These are phyloP conservation scores for Eucalyptus erythrocorys DNA, from an alignment of 345 rosid species.

Conservation along the genomic window DNA sequence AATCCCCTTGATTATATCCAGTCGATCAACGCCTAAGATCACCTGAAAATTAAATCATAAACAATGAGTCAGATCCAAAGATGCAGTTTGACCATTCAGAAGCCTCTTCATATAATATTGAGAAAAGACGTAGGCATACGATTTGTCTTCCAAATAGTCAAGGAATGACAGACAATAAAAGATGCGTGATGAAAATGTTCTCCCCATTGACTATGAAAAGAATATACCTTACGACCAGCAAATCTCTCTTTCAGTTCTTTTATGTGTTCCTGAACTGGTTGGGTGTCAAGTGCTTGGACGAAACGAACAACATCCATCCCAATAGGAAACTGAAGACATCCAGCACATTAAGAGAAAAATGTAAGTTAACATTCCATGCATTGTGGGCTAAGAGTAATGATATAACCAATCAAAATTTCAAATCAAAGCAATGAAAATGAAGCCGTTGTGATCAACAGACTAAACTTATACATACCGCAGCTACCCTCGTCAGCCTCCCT, in stretches of 20 bases:
- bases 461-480: constrained; percentile 55
- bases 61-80: neutral
- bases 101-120: neutral
- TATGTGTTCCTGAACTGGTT: constrained; percentile 59
- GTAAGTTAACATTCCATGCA: neutral
- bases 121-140: neutral
- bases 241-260: constrained; percentile 83
- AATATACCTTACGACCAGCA: constrained; percentile 80
- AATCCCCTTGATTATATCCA: constrained; percentile 99
- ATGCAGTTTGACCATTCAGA: neutral
- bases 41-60: constrained; percentile 36
- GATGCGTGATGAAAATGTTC: neutral
- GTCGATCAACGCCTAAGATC: constrained; percentile 98
- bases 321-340: constrained; percentile 71
- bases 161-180: neutral
- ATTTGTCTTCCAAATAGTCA: neutral
- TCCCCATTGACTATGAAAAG: neutral
- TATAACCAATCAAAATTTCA: neutral
- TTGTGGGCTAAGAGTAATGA: neutral
- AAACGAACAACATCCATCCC: constrained; percentile 94
- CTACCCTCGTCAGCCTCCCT: constrained; percentile 92
- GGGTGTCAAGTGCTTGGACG: constrained; percentile 63
- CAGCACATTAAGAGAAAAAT: neutral
- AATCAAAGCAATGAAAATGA: neutral
- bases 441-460: neutral